Base-by-base conservation (phyloP, 1,284 basidiomycete species). In the Marasmius fiardii region DNA sequence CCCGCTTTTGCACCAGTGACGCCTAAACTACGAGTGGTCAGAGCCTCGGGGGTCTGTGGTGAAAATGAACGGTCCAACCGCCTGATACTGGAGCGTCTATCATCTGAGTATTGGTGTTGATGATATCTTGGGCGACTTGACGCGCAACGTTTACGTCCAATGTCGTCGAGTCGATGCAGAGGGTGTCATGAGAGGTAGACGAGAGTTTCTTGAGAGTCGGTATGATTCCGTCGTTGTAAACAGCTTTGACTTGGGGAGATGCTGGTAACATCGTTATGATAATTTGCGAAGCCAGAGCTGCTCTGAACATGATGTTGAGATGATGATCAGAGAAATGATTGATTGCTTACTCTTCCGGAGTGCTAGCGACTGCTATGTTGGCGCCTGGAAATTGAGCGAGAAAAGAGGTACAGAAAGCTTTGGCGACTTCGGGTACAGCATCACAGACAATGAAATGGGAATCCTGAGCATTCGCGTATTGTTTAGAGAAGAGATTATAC, bases 51-150 rank as follows among this genome's bases (percentile, higher is more conserved):
- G 33, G 51, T 24, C 37, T 20, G 52, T 57, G 18, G 24, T 52
- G 56, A 16, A 16, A 43, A 39, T 26, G 41, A 31, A 51, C 44
- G 52, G 45, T 47, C 41, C 57, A 61, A 83, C 93, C 94, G 56
- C 93, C 93, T 34, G 91, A 93, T 0, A 96, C 93, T 14, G 93
- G 94, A 1, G 93, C 92, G 69, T 96, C 93, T 45, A 95, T 80
- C 83, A 95, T 93, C 39, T 73, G 74, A 4, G 85, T 89, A n/a
- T 90, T 88, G 16, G 77, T 70, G 23, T 65, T 62, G 37, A 73
- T 72, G 2, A 93, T 81, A 35, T 79, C 69, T 11, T 66, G 61
- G 0, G 89, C 81, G 4, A 93, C 84, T 26, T 80, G 70, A 34
- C 85, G 82, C 0, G 92, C 86, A 4, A 90, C 83, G 6, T 75